These are phyloP conservation scores for Amanita pseudoporphyria DNA, from an alignment of 768 basidiomycete genomes.

Conservation along the genomic window DNA sequence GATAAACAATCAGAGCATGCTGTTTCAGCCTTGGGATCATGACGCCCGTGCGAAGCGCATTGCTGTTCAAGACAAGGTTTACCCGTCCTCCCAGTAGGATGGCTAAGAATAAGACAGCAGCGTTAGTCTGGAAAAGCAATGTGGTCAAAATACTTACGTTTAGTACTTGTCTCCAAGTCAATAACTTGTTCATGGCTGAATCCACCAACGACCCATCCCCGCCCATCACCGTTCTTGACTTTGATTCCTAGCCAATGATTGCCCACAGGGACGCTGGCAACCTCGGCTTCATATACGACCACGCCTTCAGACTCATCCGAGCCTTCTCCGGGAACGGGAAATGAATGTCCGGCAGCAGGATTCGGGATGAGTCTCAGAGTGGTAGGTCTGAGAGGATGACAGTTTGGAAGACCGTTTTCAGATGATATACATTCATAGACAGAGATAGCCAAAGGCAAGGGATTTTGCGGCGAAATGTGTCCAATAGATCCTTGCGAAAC, in stretches of 20 bases:
- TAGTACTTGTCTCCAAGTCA: slow-evolving; percentile 22
- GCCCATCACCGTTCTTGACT: slow-evolving; percentile 38
- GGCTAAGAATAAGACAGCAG: neutral
- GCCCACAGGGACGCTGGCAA: slow-evolving; percentile 15
- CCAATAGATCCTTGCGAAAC: slow-evolving; percentile 51
- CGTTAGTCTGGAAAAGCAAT: slow-evolving; percentile 6
- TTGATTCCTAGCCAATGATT: slow-evolving; percentile 41
- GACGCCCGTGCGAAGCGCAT: slow-evolving; percentile 33
- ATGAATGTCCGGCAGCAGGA: slow-evolving; percentile 39
- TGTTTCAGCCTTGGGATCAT: slow-evolving; percentile 47
- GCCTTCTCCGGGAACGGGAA: slow-evolving; percentile 62
- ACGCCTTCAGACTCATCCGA: slow-evolving; percentile 68
- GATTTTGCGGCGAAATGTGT: slow-evolving; percentile 39
- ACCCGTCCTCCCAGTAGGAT: neutral
- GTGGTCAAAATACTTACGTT: slow-evolving; percentile 30
- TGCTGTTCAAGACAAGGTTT: slow-evolving; percentile 7
- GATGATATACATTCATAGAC: slow-evolving; percentile 35
- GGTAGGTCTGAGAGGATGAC: slow-evolving; percentile 32
- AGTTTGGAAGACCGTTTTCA: slow-evolving; percentile 18
- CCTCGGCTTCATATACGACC: slow-evolving; percentile 48
- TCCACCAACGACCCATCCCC: slow-evolving; percentile 55
- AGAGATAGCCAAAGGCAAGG: slow-evolving; percentile 33
- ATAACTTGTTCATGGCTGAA: slow-evolving; percentile 29
- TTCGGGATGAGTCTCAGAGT: slow-evolving; percentile 55
- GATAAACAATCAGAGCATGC: slow-evolving; percentile 59